Base-by-base conservation (phyloP, 1,284 basidiomycete genomes). In the Vanrija sp. region DNA sequence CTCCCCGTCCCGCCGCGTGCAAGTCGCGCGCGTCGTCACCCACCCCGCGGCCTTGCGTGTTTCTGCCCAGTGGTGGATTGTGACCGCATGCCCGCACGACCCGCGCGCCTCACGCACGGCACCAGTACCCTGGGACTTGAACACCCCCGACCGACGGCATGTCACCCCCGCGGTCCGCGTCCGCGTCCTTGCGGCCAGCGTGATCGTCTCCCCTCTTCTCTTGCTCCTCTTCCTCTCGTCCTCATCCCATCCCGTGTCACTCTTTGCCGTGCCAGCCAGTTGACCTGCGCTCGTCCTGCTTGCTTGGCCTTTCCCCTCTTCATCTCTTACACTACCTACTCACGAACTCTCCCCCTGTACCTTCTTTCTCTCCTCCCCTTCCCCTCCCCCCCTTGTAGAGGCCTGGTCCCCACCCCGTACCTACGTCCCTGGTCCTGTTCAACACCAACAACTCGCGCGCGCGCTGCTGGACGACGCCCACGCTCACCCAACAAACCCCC, bases 161-260 rank as follows among this genome's bases (percentile, higher is more conserved):
- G 31, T 31, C 31, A 31, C 31, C 31, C 31, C 31, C 12, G n/a
- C n/a, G n/a, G n/a, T n/a, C n/a, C n/a, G n/a, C n/a, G n/a, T n/a
- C n/a, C n/a, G n/a, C n/a, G 12, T 12, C 12, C 31, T 31, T 14
- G 31, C 12, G 15, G 12, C 8, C 12, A 31, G 12, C 8, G 9
- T 31, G 31, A 31, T 31, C 31, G 31, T 31, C 45, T 37, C 27
- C 24, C 6, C 35, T 23, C 22, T 35, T 22, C 35, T 47, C 22
- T 37, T 16, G n/a, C 12, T 20, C 14, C 14, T 31, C 14, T 47
- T 14, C 24, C 16, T 47, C 45, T 37, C 35, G 36, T 35, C 27
- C 31, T 47, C 45, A 18, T 19, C 22, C 45, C 36, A 47, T 47
- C 45, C 45, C 45, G 45, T 19, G 45, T 47, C 45, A 47, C 35